Evolutionary conservation across 2,329 filamentous ascomycete genomes (phyloP).

Genomic region (Periconia sp.): DNA sequence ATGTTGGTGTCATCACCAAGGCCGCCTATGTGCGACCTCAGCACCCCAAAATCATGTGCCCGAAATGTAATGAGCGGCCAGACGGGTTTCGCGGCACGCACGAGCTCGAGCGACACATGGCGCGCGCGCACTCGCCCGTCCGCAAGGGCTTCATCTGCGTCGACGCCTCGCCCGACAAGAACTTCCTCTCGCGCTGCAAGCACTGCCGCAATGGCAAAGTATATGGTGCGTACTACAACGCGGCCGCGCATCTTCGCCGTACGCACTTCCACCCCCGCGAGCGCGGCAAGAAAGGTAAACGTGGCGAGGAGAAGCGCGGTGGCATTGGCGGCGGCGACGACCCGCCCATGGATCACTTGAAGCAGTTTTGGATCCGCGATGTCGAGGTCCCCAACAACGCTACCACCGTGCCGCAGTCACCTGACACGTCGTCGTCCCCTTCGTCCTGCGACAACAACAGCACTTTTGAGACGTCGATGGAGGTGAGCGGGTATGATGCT

Average conservation of each 20-base stretch:
- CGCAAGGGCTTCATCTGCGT: slow-evolving; percentile 66
- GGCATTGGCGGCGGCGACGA: slow-evolving; percentile 65
- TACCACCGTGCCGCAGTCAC: slow-evolving; percentile 11
- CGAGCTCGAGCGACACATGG: slow-evolving; percentile 60
- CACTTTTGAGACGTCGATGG: not conserved
- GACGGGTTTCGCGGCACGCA: slow-evolving; percentile 85
- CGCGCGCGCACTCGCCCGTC: slow-evolving; percentile 65
- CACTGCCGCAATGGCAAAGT: slow-evolving; percentile 74
- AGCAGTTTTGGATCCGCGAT: slow-evolving; percentile 61
- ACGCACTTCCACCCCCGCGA: slow-evolving; percentile 80
- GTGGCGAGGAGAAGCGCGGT: slow-evolving; percentile 58
- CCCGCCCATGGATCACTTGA: slow-evolving; percentile 62
- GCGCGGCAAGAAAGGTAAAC: slow-evolving; percentile 58
- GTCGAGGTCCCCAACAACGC: slow-evolving; percentile 48
- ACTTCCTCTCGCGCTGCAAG: slow-evolving; percentile 79
- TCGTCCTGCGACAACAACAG: slow-evolving; percentile 19
- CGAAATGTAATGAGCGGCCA: slow-evolving; percentile 69
- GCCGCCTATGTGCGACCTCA: slow-evolving; percentile 64
- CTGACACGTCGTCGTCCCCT: slow-evolving; percentile 21
- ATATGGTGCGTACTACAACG: slow-evolving; percentile 94
- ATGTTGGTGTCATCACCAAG: slow-evolving; percentile 55
- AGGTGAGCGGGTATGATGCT: slow-evolving; percentile 5
- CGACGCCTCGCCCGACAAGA: slow-evolving; percentile 59
- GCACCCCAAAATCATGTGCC: slow-evolving; percentile 72
- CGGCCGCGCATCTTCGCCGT: slow-evolving; percentile 83